These are phyloP conservation scores for Hypoxylon rubiginosum DNA, from an alignment of 2,329 filamentous ascomycete species.

Conservation along the genomic window DNA sequence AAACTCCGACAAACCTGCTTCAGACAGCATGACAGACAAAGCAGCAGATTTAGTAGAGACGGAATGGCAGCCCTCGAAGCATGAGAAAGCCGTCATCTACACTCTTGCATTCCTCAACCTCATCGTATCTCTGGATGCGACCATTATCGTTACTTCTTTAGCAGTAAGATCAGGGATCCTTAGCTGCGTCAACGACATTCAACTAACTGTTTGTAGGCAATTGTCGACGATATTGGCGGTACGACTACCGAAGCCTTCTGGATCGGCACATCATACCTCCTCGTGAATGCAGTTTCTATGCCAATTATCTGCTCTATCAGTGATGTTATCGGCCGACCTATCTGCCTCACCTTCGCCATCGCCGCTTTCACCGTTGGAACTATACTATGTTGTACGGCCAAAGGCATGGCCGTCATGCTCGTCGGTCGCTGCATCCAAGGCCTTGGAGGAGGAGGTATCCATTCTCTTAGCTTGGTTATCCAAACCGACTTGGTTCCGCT, in stretches of 20 bases:
- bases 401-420: conserved; percentile 53
- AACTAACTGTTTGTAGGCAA: conserved; percentile 34
- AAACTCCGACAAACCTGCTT: not conserved
- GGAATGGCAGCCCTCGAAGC: conserved; percentile 43
- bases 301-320: conserved; percentile 34
- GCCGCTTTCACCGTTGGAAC: conserved; percentile 60
- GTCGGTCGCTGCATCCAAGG: conserved; percentile 57
- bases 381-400: conserved; percentile 55
- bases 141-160: conserved; percentile 44
- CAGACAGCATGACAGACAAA: conserved; percentile 16
- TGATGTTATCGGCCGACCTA: conserved; percentile 29
- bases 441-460: conserved; percentile 58
- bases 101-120: conserved; percentile 44
- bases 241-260: conserved; percentile 48
- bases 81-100: conserved; percentile 47
- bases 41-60: conserved; percentile 14
- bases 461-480: conserved; percentile 57
- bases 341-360: conserved; percentile 53
- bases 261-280: conserved; percentile 51
- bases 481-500: conserved; percentile 60
- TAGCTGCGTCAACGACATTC: not conserved
- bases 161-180: conserved; percentile 25
- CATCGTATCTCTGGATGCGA: conserved; percentile 46
- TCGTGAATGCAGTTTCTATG: conserved; percentile 50
- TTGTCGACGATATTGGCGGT: conserved; percentile 40